Conservation (phyloP, 2,329 filamentous ascomycete genomes). For the Colletotrichum echinochloae region DNA sequence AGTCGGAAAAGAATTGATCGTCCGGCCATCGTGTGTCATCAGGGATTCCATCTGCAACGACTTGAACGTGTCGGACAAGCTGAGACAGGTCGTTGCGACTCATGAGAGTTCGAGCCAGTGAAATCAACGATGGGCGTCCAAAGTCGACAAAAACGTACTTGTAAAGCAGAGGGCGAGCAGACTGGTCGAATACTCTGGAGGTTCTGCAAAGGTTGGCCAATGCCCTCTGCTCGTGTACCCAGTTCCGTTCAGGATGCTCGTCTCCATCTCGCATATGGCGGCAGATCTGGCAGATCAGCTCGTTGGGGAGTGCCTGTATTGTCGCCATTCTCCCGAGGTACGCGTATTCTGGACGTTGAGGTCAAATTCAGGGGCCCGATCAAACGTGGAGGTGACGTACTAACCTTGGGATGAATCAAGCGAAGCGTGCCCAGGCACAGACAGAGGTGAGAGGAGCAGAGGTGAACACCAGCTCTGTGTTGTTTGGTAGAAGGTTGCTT, state of each 20-base stretch:
- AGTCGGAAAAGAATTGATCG: not conserved
- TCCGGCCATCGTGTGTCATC: fast-evolving
- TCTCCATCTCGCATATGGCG: not conserved
- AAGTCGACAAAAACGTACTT: no score
- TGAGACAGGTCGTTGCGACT: not conserved
- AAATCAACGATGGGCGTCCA: not conserved
- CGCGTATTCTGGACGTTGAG: no score
- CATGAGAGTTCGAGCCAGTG: not conserved
- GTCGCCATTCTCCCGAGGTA: no score
- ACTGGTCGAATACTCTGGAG: not conserved
- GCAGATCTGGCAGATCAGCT: not conserved
- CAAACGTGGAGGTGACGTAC: no score
- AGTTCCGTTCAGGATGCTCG: not conserved
- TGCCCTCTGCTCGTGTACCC: not conserved
- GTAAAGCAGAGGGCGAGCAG: not conserved
- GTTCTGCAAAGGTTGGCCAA: not conserved
- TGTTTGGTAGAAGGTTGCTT: no score
- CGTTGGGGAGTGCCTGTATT: not conserved
- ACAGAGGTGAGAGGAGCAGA: no score
- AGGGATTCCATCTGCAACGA: no score
- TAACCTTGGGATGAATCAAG: no score
- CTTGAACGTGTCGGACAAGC: not conserved
- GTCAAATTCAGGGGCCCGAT: no score
- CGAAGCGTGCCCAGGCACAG: no score
- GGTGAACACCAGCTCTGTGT: no score